phyloP scores from a whole-genome alignment of 495 filamentous ascomycete species.

The Sporormia fimetaria region DNA sequence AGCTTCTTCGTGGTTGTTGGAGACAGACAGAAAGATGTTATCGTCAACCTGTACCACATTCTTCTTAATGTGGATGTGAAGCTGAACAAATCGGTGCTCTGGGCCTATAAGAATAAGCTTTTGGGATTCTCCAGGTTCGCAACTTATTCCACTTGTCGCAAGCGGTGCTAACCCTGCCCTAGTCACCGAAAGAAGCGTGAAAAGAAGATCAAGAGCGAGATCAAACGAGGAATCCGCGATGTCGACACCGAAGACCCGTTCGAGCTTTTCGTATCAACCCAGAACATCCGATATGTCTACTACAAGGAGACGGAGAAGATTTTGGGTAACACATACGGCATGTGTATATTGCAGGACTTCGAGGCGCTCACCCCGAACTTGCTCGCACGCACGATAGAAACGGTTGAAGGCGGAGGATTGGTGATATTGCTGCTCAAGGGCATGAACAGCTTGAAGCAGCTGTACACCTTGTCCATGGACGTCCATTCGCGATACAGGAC shows the following conservation, averaged over 20 bases:
- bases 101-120: conserved; percentile 99
- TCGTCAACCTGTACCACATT: conserved; percentile 89
- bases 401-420: conserved; percentile 90
- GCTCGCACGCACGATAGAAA: conserved; percentile 89
- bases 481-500: conserved; percentile 94
- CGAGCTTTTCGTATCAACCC: conserved; percentile 91
- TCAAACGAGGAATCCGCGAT: conserved; percentile 90
- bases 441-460: conserved; percentile 93
- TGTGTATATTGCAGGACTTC: conserved; percentile 97
- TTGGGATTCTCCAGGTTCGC: conserved; percentile 70
- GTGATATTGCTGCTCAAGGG: conserved; percentile 86
- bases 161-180: not conserved
- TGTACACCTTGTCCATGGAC: conserved; percentile 97
- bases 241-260: conserved; percentile 95
- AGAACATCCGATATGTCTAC: conserved; percentile 97
- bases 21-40: conserved; percentile 92
- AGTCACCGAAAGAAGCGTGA: conserved; percentile 96
- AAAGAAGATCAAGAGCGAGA: conserved; percentile 93
- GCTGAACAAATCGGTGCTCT: conserved; percentile 92
- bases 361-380: conserved; percentile 96
- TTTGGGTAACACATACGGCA: conserved; percentile 94
- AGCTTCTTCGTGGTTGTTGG: conserved; percentile 97
- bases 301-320: conserved; percentile 99
- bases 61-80: conserved; percentile 81
- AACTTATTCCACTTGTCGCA: not conserved